Conservation (phyloP, 768 basidiomycete species). For the Mycena capillaripes region DNA sequence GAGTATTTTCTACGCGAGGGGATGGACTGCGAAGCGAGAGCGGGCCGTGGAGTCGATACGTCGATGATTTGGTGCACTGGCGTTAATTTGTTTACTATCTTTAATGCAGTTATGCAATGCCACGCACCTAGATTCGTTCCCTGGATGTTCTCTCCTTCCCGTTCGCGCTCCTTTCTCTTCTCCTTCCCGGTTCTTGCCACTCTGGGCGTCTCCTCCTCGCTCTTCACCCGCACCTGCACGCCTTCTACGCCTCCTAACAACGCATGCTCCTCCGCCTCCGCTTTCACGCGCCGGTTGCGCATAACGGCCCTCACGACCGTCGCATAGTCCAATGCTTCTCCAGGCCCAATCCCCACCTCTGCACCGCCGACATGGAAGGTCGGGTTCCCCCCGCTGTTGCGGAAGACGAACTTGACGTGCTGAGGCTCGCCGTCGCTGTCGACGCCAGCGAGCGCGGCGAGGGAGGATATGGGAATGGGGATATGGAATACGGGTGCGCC, state of each 20-base stretch:
- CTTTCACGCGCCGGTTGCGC: background rate
- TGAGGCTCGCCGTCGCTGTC: background rate
- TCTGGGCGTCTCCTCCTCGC: constrained; percentile 14
- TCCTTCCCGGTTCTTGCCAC: no score
- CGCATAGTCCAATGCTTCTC: constrained; percentile 18
- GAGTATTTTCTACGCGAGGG: no score
- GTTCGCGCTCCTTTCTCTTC: no score
- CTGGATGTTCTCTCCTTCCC: background rate
- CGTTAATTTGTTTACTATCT: no score
- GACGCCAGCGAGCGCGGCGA: background rate
- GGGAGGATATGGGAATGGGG: constrained; percentile 24
- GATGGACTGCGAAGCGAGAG: no score
- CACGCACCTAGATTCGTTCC: background rate
- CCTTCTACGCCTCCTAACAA: background rate
- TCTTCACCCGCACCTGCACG: constrained; percentile 3
- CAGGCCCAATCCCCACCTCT: constrained; percentile 14
- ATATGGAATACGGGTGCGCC: constrained; percentile 32
- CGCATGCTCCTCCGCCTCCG: background rate
- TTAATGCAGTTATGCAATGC: no score
- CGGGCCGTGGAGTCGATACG: no score
- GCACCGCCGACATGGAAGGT: constrained; percentile 34
- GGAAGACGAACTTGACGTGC: constrained; percentile 21
- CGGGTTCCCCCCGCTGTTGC: constrained; percentile 28
- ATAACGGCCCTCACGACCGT: constrained; percentile 16
- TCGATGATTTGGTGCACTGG: no score